phyloP scores from a whole-genome alignment of 140 eudicot species.

The Ambrosia hybrid region DNA sequence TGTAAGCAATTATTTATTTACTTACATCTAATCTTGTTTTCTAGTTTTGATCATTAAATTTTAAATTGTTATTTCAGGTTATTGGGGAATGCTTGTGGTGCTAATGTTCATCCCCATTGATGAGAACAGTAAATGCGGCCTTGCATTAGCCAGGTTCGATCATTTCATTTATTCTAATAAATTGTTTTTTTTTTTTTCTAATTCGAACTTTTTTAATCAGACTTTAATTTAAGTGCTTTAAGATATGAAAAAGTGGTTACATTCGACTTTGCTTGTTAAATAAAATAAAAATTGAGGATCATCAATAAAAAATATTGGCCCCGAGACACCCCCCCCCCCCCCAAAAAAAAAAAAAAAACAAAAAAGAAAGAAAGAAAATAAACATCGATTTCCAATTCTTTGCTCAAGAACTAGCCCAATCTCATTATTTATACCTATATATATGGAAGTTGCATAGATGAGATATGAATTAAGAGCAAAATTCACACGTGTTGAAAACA shows the following conservation, averaged over 20 bases:
- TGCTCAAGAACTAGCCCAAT: too few relatives aligned
- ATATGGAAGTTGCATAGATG: too few relatives aligned
- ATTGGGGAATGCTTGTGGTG: constrained; percentile 57
- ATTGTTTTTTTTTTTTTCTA: not conserved
- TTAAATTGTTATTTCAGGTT: constrained; percentile 46
- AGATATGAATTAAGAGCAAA: too few relatives aligned
- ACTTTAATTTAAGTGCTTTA: not conserved
- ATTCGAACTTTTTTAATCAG: not conserved
- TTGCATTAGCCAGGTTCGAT: constrained; percentile 60
- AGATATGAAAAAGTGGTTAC: not conserved
- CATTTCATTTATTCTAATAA: not conserved
- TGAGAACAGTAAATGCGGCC: constrained; percentile 62
- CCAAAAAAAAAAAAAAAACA: too few relatives aligned
- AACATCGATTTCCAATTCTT: too few relatives aligned
- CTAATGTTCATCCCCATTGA: constrained; percentile 66
- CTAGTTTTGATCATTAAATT: not conserved
- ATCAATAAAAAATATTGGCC: not conserved
- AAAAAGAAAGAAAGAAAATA: too few relatives aligned
- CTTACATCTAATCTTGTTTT: not conserved
- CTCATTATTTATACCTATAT: too few relatives aligned
- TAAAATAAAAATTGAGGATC: not conserved
- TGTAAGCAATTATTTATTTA: constrained; percentile 34
- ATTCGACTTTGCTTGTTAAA: not conserved
- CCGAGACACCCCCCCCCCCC: too few relatives aligned
- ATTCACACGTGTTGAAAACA: too few relatives aligned